Evolutionary conservation across 2,329 filamentous ascomycete genomes (phyloP), one percentile per base, ranked within the genome.

Genomic region (Rutstroemia sydowiana): DNA sequence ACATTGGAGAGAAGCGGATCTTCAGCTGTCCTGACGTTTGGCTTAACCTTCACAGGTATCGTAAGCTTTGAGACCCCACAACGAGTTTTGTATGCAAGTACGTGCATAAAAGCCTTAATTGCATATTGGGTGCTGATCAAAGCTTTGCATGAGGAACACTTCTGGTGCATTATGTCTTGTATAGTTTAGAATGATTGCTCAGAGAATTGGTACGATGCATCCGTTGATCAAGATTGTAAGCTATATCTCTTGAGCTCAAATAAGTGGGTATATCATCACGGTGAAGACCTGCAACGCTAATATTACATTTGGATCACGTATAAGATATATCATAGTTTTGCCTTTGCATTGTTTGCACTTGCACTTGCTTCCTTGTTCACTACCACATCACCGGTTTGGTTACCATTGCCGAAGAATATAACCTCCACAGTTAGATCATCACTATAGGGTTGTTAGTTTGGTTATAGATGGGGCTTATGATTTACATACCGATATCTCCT

Each of bases 371-470:
- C 92, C 58, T 85, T 75, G 69, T 97, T 98, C 53, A 95, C 69
- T 5, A 85, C 79, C 5, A 97, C 85, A 57, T 85, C 84, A 32
- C 91, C 90, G 28, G 78, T 86, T 66, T 84, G 84, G 48, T 84
- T 74, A 32, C 85, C 81, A 61, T 95, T 82, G 55, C 93, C 93
- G 63, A 98, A 98, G 77, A 98, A 98, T 65, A 98, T 95, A 55
- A 98, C 93, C 69, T 98, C 89, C 14, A 98, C 92, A 0, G 93
- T 98, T 57, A 98, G 73, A 67, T 98, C 93, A 66, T 98, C 93
- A 60, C 89, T 92, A 55, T 60, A 48, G 13, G 47, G 26, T 14
- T 46, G 37, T 60, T 45, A 60, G 55, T 32, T 31, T 53, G 16
- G n/a, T 40, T 40, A 4, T 2, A n/a, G 10, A 2, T 30, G 41